Base-by-base conservation (phyloP, 176 grass and related monocot genomes). In the Hyparrhenia diplandra region DNA sequence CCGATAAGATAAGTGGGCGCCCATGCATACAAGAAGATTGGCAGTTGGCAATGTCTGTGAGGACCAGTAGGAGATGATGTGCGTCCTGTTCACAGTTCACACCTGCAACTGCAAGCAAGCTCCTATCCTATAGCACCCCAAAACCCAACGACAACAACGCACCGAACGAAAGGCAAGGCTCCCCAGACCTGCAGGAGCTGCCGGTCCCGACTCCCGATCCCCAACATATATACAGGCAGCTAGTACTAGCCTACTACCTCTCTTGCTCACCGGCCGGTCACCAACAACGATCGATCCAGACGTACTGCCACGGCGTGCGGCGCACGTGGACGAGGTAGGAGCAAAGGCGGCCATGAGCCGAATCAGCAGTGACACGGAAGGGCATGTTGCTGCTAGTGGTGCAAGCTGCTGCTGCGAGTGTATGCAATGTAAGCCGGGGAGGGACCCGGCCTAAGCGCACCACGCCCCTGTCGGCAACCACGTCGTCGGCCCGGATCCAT, bases 291-390 rank as follows among this genome's bases (percentile, higher is more conserved):
- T 13, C 34, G 82, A 80, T 62, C 68, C 67, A 68, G 86, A 60
- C n/a, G n/a, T n/a, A n/a, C n/a, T 9, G 41, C 55, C 10, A 20
- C 40, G 29, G 62, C 55, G 54, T 84, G 61, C 81, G 17, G 12
- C 17, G 49, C 81, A 47, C 71, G 74, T 71, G 36, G 36, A 39
- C 45, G 75, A 74, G 74, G 14, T 7, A 8, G 1, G 29, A 52
- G 11, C 34, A 27, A 71, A 81, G 35, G 55, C 16, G 13, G 24
- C 10, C n/a, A 30, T 27, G 18, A 69, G 82, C 77, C 62, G 82
- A 85, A 76, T 89, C 87, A 71, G 87, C 87, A 46, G 28, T 89
- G 87, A 89, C 77, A 37, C 72, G 51, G 75, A 71, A 24, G 43
- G 28, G 87, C 71, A 23, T 55, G 28, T 27, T 16, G 64, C 64